Conservation (phyloP, 352 stramenopile species). For the Phytophthora cajani region DNA sequence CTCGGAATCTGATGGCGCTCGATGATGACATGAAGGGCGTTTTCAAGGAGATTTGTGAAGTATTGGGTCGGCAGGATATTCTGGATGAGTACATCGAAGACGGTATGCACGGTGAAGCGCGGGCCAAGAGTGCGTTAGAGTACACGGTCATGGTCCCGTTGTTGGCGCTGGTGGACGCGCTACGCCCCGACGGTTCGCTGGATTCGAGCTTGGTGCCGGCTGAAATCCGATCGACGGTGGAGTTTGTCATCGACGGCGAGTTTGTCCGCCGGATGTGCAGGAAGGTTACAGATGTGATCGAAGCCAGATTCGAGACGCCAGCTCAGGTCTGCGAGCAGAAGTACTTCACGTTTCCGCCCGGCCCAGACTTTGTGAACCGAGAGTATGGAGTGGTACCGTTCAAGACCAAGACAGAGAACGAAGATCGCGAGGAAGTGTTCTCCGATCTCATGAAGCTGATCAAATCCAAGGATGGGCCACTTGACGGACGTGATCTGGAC, state of each 20-base stretch:
- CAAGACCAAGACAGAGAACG: slow-evolving; percentile 6
- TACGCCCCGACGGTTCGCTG: slow-evolving; percentile 27
- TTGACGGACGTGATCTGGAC: neutral
- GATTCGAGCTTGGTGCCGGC: slow-evolving; percentile 4
- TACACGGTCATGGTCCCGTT: slow-evolving; percentile 32
- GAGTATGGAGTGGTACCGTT: slow-evolving; percentile 14
- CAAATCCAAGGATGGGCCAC: slow-evolving; percentile 8
- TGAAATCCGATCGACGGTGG: neutral
- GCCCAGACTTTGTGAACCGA: slow-evolving; percentile 19
- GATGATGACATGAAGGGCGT: slow-evolving; percentile 36
- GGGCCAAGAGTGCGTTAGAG: slow-evolving; percentile 24
- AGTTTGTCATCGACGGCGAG: neutral
- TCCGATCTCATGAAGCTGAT: slow-evolving; percentile 15
- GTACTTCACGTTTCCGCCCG: slow-evolving; percentile 22
- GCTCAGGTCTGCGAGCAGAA: slow-evolving; percentile 5
- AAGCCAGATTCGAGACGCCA: slow-evolving; percentile 19
- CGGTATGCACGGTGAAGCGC: slow-evolving; percentile 4
- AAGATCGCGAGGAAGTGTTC: slow-evolving; percentile 9
- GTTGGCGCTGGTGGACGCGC: slow-evolving; percentile 32
- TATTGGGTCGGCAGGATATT: slow-evolving; percentile 1
- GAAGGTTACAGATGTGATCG: slow-evolving; percentile 13
- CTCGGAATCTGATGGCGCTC: slow-evolving; percentile 37
- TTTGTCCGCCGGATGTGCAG: slow-evolving; percentile 4
- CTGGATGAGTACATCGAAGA: neutral
- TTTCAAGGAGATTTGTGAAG: slow-evolving; percentile 37